Evolutionary conservation across 2,329 filamentous ascomycete species (phyloP), one percentile per base, ranked within the genome.

Genomic region (Ophiostoma triangulosporum): DNA sequence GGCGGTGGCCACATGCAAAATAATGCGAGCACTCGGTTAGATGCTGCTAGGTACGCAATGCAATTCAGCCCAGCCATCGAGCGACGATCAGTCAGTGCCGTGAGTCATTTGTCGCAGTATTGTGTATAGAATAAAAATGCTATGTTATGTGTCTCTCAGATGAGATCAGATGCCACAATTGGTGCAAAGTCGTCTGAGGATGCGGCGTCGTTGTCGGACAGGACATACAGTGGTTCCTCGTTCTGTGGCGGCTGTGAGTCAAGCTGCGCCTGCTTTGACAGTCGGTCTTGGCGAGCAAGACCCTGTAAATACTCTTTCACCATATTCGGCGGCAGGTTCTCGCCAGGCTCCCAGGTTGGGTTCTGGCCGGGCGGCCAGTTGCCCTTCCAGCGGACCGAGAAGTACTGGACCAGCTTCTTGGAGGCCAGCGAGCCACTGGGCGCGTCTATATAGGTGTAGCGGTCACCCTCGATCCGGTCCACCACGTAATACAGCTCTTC

Each of bases 331-430:
- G 73, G 63, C 2, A 81, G 69, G 51, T 79, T 77, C 3, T 69
- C 69, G 57, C 73, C 70, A 0, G 76, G 77, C 59, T 81, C 77
- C 77, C 77, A 81, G 0, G 76, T 75, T 0, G 75, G 74, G 53
- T 81, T 79, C 60, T 79, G 70, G 8, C 72, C 73, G 0, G 69
- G 64, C 0, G 77, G 75, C 77, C 77, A 81, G 55, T 77, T 64
- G 7, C 77, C 77, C 45, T 70, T 71, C 77, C 77, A 81, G 6
- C 72, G 70, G 1, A 81, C 75, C 29, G 71, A 66, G 62, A 76
- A 81, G 54, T 69, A 70, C 3, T 72, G 71, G 1, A 71, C 64
- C 0, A 60, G 20, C 14, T 26, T 52, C 29, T 36, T 32, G n/a
- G 35, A 17, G 8, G 24, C 65, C 4, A 71, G 63, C 62, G 4